These are phyloP conservation scores for Stachybotrys elegans DNA, from an alignment of 2,329 filamentous ascomycete species.

Conservation along the genomic window DNA sequence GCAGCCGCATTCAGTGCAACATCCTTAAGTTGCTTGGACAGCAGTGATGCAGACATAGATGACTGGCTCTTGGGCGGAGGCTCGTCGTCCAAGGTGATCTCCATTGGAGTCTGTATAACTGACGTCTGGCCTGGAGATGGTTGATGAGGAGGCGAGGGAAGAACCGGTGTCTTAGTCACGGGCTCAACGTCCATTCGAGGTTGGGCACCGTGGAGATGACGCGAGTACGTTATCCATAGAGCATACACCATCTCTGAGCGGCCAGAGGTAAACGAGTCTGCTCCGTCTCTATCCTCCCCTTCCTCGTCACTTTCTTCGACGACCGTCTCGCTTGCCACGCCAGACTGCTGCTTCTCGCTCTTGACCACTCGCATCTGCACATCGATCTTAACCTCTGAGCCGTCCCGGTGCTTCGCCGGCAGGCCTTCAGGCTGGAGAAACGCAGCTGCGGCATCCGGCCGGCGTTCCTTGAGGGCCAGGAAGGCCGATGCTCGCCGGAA, in stretches of 20 bases:
- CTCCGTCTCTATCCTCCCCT: conserved; percentile 32
- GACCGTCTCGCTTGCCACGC: conserved; percentile 58
- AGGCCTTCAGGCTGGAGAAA: conserved; percentile 84
- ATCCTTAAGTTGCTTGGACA: conserved; percentile 54
- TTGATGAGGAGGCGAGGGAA: conserved; percentile 69
- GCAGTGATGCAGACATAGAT: conserved; percentile 36
- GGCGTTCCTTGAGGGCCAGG: conserved; percentile 76
- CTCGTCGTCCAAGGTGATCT: conserved; percentile 49
- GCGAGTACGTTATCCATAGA: conserved; percentile 94
- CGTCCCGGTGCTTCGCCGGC: conserved; percentile 81
- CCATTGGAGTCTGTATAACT: conserved; percentile 49
- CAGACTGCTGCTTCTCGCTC: conserved; percentile 63
- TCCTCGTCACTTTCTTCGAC: conserved; percentile 56
- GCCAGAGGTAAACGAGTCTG: conserved; percentile 40
- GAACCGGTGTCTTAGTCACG: conserved; percentile 52
- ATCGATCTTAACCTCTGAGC: conserved; percentile 87
- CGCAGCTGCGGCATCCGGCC: conserved; percentile 68
- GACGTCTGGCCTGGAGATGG: conserved; percentile 70
- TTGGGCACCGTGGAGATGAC: conserved; percentile 77
- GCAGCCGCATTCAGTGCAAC: conserved; percentile 51
- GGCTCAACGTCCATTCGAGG: conserved; percentile 55
- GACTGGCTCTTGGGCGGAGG: conserved; percentile 35
- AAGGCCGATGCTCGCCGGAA: conserved; percentile 86
- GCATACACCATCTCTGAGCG: conserved; percentile 83
- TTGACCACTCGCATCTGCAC: conserved; percentile 95